Conservation (phyloP, 176 grass and related monocot genomes). For the Urochloa ruziziensis region DNA sequence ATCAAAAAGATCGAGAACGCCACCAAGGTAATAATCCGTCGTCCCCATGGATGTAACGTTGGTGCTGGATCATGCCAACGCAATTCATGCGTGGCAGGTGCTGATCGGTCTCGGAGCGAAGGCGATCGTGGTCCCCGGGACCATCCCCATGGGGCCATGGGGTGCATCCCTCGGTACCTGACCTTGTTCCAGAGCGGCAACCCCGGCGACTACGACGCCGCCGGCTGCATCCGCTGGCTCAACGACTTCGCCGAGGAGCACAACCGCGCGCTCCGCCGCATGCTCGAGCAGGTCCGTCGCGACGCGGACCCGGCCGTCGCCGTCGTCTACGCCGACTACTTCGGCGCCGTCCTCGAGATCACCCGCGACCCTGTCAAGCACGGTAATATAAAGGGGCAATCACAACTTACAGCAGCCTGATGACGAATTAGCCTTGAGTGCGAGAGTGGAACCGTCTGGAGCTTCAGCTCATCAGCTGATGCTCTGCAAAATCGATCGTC, state of each 20-base stretch:
- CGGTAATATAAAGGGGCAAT: too few species aligned
- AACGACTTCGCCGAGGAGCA: conserved; percentile 40
- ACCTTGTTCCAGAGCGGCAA: conserved; percentile 26
- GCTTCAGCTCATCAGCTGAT: too few species aligned
- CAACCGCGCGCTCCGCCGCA: conserved; percentile 7
- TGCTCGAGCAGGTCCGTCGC: not conserved
- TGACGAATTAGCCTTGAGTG: too few species aligned
- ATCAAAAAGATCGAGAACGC: conserved; percentile 31
- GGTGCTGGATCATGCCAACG: not conserved
- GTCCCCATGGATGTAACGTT: not conserved
- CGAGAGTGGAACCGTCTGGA: too few species aligned
- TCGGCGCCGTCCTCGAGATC: not conserved
- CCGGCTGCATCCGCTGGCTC: conserved; percentile 41
- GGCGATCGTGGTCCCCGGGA: conserved; percentile 50
- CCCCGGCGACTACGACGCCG: conserved; percentile 35
- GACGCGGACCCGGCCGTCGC: not conserved
- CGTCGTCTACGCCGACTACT: conserved; percentile 40
- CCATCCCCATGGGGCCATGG: conserved; percentile 26
- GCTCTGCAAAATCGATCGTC: too few species aligned
- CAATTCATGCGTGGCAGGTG: not conserved
- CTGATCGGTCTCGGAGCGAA: conserved; percentile 48
- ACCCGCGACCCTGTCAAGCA: not conserved
- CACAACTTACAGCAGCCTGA: too few species aligned
- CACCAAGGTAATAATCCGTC: not conserved
- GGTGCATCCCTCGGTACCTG: conserved; percentile 35